These are phyloP conservation scores for Coffea eugenioides DNA, from an alignment of 257 asterid genomes.

Conservation along the genomic window DNA sequence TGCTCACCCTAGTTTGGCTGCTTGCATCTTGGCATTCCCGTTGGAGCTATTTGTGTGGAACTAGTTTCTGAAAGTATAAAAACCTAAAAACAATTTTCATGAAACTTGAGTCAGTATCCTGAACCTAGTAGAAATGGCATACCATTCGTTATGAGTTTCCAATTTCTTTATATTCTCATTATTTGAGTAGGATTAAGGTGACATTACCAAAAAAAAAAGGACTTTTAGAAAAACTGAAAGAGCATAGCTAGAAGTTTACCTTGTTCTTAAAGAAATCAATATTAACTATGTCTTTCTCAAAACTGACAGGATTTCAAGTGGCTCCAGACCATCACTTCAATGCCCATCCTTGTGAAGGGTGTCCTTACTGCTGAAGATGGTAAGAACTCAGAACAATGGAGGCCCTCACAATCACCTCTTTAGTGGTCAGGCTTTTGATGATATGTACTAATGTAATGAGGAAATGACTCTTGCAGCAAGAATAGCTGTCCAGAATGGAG, in stretches of 20 bases:
- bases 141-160: background rate
- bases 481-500: constrained; percentile 82
- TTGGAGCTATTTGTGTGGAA: background rate
- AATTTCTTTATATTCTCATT: background rate
- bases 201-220: background rate
- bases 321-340: constrained; percentile 91
- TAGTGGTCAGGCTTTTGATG: background rate
- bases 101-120: background rate
- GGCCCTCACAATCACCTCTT: constrained; percentile 5
- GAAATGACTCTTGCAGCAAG: constrained; percentile 51
- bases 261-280: background rate
- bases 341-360: constrained; percentile 96
- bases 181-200: background rate
- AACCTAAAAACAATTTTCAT: background rate
- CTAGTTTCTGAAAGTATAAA: background rate
- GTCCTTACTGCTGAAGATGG: constrained; percentile 93
- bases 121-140: background rate
- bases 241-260: background rate
- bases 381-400: constrained; percentile 43
- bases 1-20: background rate
- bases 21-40: background rate
- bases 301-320: constrained; percentile 81
- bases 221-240: background rate
- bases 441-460: constrained; percentile 15
- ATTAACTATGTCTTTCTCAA: constrained; percentile 15